Evolutionary conservation across 139 green algal species (phyloP).

Genomic region (Closterium sp.): DNA sequence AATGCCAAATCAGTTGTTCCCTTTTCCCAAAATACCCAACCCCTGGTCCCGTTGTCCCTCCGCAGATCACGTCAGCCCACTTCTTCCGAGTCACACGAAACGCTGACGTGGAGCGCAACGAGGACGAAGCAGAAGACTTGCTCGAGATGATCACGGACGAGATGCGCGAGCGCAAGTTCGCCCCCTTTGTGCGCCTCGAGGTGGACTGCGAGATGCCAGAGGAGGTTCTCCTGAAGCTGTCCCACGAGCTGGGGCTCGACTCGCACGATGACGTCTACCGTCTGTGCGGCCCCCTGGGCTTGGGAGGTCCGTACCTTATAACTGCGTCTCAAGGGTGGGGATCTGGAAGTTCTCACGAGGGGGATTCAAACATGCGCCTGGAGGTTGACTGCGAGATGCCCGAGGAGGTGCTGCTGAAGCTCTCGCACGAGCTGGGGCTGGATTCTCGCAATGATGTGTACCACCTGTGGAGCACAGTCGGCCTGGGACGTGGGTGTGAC

Average conservation of each 20-base stretch:
- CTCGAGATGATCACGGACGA: conserved; percentile 71
- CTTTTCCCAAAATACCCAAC: too few species aligned
- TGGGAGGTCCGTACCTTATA: conserved; percentile 37
- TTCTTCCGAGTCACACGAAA: conserved; percentile 64
- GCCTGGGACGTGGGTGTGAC: too few species aligned
- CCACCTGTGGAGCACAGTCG: too few species aligned
- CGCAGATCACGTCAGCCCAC: conserved; percentile 35
- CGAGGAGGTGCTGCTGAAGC: conserved; percentile 39
- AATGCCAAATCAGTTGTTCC: too few species aligned
- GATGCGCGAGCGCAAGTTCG: conserved; percentile 57
- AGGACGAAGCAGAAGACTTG: conserved; percentile 69
- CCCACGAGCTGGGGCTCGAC: conserved; percentile 44
- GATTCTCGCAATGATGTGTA: conserved; percentile 44
- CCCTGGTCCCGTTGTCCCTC: too few species aligned
- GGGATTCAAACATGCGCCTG: too few species aligned
- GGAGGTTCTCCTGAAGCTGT: conserved; percentile 47
- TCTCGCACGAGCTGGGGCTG: conserved; percentile 50
- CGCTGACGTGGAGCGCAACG: conserved; percentile 62
- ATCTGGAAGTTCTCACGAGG: too few species aligned
- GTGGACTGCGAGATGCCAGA: conserved; percentile 55
- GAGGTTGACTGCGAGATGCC: conserved; percentile 60
- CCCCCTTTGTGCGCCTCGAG: conserved; percentile 65
- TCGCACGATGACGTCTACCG: conserved; percentile 47
- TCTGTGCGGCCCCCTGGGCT: conserved; percentile 43
- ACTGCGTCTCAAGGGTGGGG: too few species aligned